A percentile compares a stretch with the other conserved stretches of the same genome.
Evolutionary conservation across 306 rosid species (phyloP).

Genomic region (Glycine soja): DNA sequence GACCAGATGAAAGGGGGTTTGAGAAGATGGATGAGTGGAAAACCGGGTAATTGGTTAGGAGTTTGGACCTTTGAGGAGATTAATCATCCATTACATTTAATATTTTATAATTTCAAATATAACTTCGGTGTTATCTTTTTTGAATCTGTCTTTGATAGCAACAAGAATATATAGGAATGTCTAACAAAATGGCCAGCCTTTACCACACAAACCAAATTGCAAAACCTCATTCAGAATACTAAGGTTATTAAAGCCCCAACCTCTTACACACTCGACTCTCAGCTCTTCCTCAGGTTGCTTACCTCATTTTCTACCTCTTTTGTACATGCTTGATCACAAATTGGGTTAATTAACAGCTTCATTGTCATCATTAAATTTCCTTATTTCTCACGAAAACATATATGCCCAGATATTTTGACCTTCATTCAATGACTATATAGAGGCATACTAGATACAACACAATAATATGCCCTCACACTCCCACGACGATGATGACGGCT

Average conservation of each 20-base stretch:
- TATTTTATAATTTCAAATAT: background rate
- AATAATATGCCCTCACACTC: no score
- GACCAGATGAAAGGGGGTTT: background rate
- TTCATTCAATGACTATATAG: background rate
- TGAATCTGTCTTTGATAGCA: background rate
- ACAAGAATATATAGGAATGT: slow-evolving; percentile 18
- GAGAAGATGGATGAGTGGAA: background rate
- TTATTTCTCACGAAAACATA: background rate
- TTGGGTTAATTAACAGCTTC: background rate
- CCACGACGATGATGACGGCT: no score
- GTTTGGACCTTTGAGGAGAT: background rate
- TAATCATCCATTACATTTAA: background rate
- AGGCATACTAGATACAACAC: background rate
- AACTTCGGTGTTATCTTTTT: background rate
- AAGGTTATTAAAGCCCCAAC: slow-evolving; percentile 2
- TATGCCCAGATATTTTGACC: slow-evolving; percentile 8
- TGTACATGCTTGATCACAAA: background rate
- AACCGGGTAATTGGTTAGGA: background rate
- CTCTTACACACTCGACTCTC: background rate
- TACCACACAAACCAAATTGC: slow-evolving; percentile 24
- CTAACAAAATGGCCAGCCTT: slow-evolving; percentile 27
- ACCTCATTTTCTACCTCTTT: slow-evolving; percentile 4
- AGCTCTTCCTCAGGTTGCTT: background rate
- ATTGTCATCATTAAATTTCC: slow-evolving; percentile 14
- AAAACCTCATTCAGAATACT: background rate